phyloP scores from a whole-genome alignment of 495 filamentous ascomycete species.

The Wilcoxina mikolae region DNA sequence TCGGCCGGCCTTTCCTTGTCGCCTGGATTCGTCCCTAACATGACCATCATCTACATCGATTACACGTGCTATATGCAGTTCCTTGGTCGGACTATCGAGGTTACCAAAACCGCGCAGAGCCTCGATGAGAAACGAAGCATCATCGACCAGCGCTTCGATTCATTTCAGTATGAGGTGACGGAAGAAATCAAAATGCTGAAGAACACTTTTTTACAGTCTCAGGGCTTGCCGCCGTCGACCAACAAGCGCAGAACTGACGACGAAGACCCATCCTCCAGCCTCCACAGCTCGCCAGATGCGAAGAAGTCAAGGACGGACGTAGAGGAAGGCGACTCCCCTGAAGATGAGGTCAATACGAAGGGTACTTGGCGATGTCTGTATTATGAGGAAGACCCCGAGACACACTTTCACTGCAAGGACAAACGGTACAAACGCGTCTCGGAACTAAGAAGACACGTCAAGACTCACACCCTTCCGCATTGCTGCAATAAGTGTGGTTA shows the following conservation, averaged over 20 bases:
- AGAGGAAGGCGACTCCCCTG: not conserved
- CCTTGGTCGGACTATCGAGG: no score
- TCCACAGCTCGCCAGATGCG: not conserved
- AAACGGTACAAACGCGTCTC: conserved; percentile 8
- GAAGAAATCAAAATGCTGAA: not conserved
- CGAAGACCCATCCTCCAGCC: not conserved
- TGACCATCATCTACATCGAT: no score
- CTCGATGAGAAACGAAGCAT: not conserved
- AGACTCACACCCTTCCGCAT: conserved; percentile 8
- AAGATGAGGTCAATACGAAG: not conserved
- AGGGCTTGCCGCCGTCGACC: not conserved
- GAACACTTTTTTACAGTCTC: not conserved
- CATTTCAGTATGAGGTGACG: not conserved
- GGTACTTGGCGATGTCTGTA: conserved; percentile 7
- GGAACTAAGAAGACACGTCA: conserved; percentile 8
- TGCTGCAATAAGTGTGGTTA: conserved; percentile 7
- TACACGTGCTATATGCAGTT: no score
- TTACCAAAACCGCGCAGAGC: not conserved
- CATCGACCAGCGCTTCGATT: not conserved
- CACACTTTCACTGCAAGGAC: conserved; percentile 2
- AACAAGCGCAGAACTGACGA: not conserved
- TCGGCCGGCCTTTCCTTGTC: not conserved
- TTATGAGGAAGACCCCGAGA: conserved; percentile 5
- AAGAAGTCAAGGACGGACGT: not conserved
- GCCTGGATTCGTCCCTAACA: not conserved